A percentile compares a stretch with the other conserved stretches of the same genome.
These are phyloP conservation scores for Beta vulgaris DNA, from an alignment of 148 eudicot species.

Conservation along the genomic window DNA sequence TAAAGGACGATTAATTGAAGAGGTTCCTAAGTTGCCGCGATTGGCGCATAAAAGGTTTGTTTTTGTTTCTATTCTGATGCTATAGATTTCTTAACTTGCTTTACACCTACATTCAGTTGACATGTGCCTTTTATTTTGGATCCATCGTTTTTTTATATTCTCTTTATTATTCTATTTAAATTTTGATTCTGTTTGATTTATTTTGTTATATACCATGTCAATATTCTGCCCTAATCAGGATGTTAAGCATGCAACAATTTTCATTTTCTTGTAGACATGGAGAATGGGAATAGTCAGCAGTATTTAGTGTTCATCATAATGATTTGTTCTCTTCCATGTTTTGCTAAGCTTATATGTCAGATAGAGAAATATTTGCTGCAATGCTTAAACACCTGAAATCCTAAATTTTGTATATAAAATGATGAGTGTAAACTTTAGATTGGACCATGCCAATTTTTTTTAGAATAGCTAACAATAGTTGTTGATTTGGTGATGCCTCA, in stretches of 20 bases:
- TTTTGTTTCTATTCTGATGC: too few relatives aligned
- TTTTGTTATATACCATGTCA: too few relatives aligned
- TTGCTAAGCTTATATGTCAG: not conserved
- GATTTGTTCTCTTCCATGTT: not conserved
- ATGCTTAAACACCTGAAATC: not conserved
- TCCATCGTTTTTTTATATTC: too few relatives aligned
- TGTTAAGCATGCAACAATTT: not conserved
- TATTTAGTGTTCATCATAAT: not conserved
- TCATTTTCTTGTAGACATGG: not conserved
- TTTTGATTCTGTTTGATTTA: too few relatives aligned
- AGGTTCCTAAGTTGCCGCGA: too few relatives aligned
- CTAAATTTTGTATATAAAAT: not conserved
- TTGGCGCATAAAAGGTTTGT: too few relatives aligned
- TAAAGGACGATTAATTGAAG: too few relatives aligned
- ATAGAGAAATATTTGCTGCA: not conserved
- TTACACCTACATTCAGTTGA: too few relatives aligned
- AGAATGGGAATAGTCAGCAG: not conserved
- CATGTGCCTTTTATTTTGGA: too few relatives aligned
- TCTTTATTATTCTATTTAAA: too few relatives aligned
- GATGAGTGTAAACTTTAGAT: not conserved
- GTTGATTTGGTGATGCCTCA: not conserved
- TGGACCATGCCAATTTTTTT: not conserved
- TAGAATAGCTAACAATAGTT: not conserved
- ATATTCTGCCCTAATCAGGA: not conserved
- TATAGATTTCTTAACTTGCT: too few relatives aligned